Conservation (phyloP, 192 early-diverging fungal species). For the Umbelopsis sp. region DNA sequence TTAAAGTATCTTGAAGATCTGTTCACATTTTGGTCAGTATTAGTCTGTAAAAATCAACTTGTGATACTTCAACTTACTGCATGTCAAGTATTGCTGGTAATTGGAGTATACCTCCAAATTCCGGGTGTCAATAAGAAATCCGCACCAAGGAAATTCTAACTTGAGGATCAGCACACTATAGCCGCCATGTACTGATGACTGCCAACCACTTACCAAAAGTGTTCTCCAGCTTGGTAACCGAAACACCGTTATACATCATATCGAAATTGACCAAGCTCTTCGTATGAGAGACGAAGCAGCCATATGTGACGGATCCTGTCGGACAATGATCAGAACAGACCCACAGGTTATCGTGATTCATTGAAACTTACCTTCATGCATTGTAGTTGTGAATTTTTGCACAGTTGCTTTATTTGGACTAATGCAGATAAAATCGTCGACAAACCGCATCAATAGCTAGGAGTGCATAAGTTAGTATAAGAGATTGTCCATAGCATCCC, state of each 20-base stretch:
- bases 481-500: neutral
- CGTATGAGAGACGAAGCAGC: slow-evolving; percentile 70
- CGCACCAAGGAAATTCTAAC: slow-evolving; percentile 84
- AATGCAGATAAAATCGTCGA: slow-evolving; percentile 87
- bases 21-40: too few species aligned
- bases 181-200: too few species aligned
- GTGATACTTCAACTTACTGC: neutral
- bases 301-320: slow-evolving; percentile 63
- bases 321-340: neutral
- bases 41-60: neutral
- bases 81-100: slow-evolving; percentile 43
- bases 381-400: slow-evolving; percentile 52
- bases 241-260: slow-evolving; percentile 37
- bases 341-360: slow-evolving; percentile 26
- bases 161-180: neutral
- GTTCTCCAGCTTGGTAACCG: slow-evolving; percentile 25
- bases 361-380: slow-evolving; percentile 56
- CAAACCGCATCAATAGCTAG: slow-evolving; percentile 70
- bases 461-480: neutral
- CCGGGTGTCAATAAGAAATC: slow-evolving; percentile 68
- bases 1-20: slow-evolving; percentile 12
- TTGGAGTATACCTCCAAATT: slow-evolving; percentile 72
- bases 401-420: slow-evolving; percentile 58
- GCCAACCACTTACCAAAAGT: slow-evolving; percentile 9
- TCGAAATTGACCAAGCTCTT: slow-evolving; percentile 87